Evolutionary conservation across 129 eudicot species (phyloP), one percentile per base, ranked within the genome.

Genomic region (Silybum marianum): DNA sequence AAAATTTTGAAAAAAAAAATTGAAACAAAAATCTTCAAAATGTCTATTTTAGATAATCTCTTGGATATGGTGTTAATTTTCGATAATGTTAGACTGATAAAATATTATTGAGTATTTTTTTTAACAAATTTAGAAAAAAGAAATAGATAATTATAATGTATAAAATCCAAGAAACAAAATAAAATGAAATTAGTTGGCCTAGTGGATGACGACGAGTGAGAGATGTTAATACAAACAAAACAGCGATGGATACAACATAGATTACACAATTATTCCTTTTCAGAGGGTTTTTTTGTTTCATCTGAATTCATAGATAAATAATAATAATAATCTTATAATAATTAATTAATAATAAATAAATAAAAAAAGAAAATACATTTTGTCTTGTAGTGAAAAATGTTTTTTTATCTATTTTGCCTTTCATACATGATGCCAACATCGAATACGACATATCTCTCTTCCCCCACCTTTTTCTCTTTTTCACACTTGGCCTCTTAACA

Each of bases 391-490:
- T 34, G 76, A 73, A 48, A 42, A 82, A 68, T 18, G 10, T 74
- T 10, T 74, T 75, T 74, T 75, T 26, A 30, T 67, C 76, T 67
- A 82, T 46, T 83, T 83, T 83, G 86, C 40, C 46, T 78, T 78
- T 78, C 79, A 78, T 78, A 83, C 83, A 78, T 77, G 69, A 78
- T 72, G 86, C 79, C 79, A 83, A 83, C 79, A 78, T 73, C 73
- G 44, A 83, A 83, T 83, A 83, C 86, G 86, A 83, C 86, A 83
- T 26, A 83, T 21, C 7, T 11, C 7, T 11, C 77, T 32, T 75
- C 36, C 75, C 86, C 79, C 72, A 34, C 19, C 66, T 32, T 73
- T 83, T 78, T 78, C 79, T 71, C 69, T 9, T 83, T 83, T 83
- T 78, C 86, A 78, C 86, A 83, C 83, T 54, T 78, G 86, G 63